Percentiles rank a stretch among this genome's conserved stretches.
Evolutionary conservation across 139 green algal species (phyloP).

Genomic region (Tetradesmus obliquus): DNA sequence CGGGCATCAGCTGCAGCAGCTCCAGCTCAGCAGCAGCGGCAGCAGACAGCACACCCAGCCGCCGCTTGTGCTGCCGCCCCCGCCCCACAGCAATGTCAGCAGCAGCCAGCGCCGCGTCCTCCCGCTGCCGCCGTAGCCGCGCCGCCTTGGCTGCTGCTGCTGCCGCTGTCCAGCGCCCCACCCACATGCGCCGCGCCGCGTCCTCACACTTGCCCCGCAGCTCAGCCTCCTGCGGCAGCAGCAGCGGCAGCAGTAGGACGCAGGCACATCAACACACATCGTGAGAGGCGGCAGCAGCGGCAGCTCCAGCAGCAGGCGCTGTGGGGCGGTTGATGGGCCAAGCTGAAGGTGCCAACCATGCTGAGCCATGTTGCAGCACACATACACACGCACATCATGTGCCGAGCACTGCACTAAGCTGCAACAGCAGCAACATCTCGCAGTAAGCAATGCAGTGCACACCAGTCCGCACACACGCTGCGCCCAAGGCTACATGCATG

Average conservation of each 20-base stretch:
- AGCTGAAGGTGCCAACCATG: no score
- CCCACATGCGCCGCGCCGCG: conserved; percentile 9
- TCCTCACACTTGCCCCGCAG: conserved; percentile 39
- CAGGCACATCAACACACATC: neutral
- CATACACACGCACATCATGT: no score
- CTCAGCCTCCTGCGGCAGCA: neutral
- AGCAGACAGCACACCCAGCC: neutral
- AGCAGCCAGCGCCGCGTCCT: conserved; percentile 8
- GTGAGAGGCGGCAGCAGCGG: neutral
- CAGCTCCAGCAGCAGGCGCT: neutral
- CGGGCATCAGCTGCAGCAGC: conserved; percentile 9
- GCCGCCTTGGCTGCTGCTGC: conserved; percentile 29
- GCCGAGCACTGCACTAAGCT: no score
- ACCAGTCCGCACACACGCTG: neutral
- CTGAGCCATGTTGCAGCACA: no score
- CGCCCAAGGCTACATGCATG: no score
- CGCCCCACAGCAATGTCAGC: neutral
- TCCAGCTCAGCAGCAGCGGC: neutral
- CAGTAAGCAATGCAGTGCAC: no score
- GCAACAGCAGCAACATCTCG: no score
- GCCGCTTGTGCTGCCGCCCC: neutral
- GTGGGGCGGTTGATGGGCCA: no score
- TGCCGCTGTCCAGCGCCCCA: neutral
- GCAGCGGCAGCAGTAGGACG: neutral
- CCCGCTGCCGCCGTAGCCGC: neutral